Evolutionary conservation across 2,329 filamentous ascomycete species (phyloP).

Genomic region (Neofusicoccum sp.): DNA sequence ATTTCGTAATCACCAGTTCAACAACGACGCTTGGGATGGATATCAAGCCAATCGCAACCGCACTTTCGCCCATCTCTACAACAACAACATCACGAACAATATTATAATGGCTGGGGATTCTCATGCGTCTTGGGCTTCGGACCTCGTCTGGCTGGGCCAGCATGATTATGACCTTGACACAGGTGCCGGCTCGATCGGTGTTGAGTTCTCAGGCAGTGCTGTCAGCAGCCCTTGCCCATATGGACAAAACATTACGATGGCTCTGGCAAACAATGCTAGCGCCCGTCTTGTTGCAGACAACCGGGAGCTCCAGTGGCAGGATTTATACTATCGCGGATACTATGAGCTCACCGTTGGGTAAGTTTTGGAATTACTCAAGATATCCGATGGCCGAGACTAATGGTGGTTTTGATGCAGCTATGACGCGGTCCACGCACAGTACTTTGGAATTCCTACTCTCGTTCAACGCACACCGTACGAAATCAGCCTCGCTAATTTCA

Average conservation of each 20-base stretch:
- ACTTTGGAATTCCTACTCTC: slow-evolving; percentile 63
- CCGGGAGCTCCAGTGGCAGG: slow-evolving; percentile 68
- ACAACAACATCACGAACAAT: slow-evolving; percentile 69
- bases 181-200: slow-evolving; percentile 44
- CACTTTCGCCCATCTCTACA: slow-evolving; percentile 64
- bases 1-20: slow-evolving; percentile 27
- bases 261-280: slow-evolving; percentile 47
- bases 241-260: slow-evolving; percentile 59
- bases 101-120: slow-evolving; percentile 70
- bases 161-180: slow-evolving; percentile 39
- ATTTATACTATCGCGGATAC: slow-evolving; percentile 72
- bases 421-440: slow-evolving; percentile 60
- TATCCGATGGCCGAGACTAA: slow-evolving; percentile 25
- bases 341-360: slow-evolving; percentile 55
- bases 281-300: slow-evolving; percentile 47
- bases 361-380: background rate
- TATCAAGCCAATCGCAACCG: slow-evolving; percentile 70
- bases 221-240: slow-evolving; percentile 60
- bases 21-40: slow-evolving; percentile 64
- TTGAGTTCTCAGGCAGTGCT: slow-evolving; percentile 62
- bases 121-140: slow-evolving; percentile 60
- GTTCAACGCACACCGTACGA: slow-evolving; percentile 61
- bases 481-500: slow-evolving; percentile 68
- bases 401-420: background rate
- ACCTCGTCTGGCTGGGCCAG: slow-evolving; percentile 47